Evolutionary conservation across 345 rosid species (phyloP).

Genomic region (Hevea brasiliensis): DNA sequence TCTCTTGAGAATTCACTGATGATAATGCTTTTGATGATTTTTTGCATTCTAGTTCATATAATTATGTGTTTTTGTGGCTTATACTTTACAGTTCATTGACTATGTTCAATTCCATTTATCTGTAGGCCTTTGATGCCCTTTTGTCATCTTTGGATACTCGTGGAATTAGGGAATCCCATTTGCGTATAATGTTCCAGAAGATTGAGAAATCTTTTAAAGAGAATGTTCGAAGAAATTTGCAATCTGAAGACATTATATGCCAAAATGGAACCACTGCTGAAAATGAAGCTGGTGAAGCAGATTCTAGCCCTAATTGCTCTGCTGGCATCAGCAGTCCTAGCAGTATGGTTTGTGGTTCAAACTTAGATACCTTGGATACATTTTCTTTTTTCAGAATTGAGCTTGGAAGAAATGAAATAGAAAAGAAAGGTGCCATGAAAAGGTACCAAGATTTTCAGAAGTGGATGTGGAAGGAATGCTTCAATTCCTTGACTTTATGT

Average conservation of each 20-base stretch:
- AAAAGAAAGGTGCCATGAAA: slow-evolving; percentile 61
- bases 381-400: slow-evolving; percentile 69
- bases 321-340: slow-evolving; percentile 53
- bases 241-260: slow-evolving; percentile 27
- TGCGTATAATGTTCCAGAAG: slow-evolving; percentile 85
- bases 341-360: slow-evolving; percentile 58
- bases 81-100: neutral
- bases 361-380: slow-evolving; percentile 44
- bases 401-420: slow-evolving; percentile 65
- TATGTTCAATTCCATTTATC: slow-evolving; percentile 6
- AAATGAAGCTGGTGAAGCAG: slow-evolving; percentile 44
- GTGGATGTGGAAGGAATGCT: slow-evolving; percentile 82
- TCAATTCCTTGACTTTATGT: slow-evolving; percentile 41
- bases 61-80: neutral
- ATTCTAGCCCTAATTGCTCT: slow-evolving; percentile 40
- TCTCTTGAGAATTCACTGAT: too few species aligned
- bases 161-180: slow-evolving; percentile 93
- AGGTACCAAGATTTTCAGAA: slow-evolving; percentile 75
- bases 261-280: slow-evolving; percentile 36
- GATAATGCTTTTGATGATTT: neutral
- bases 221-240: slow-evolving; percentile 42
- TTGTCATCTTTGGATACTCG: slow-evolving; percentile 79
- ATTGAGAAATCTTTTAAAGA: slow-evolving; percentile 76
- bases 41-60: neutral
- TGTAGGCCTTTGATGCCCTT: slow-evolving; percentile 85